These are phyloP conservation scores for Niveomyces coronatus DNA, from an alignment of 2,329 filamentous ascomycete genomes.

Conservation along the genomic window DNA sequence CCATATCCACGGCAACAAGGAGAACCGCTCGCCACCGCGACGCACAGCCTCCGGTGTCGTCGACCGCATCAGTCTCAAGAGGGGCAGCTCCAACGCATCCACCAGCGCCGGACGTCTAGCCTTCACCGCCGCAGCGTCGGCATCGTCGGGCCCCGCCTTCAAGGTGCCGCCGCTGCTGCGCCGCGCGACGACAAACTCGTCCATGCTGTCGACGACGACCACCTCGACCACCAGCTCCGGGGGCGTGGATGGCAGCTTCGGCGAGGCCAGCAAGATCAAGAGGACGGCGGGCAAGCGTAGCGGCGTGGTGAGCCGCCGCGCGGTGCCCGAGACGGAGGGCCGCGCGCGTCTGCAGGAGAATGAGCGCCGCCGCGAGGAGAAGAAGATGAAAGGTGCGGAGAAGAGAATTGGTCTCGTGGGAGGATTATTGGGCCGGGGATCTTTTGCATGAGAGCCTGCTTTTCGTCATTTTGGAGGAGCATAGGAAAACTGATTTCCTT, in stretches of 20 bases:
- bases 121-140: constrained; percentile 37
- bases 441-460: constrained; percentile 18
- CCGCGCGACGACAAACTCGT: constrained; percentile 59
- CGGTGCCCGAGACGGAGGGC: constrained; percentile 49
- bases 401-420: constrained; percentile 45
- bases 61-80: constrained; percentile 64
- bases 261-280: constrained; percentile 45
- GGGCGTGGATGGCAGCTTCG: constrained; percentile 24
- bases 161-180: constrained; percentile 62
- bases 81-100: constrained; percentile 32
- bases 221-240: constrained; percentile 9
- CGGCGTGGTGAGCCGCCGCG: constrained; percentile 46
- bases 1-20: constrained; percentile 31
- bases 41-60: constrained; percentile 41
- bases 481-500: background rate
- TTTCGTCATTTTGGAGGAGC: background rate
- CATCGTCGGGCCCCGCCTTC: constrained; percentile 37
- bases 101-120: constrained; percentile 36
- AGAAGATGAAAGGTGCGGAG: constrained; percentile 47
- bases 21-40: constrained; percentile 33
- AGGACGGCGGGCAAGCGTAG: constrained; percentile 51
- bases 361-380: constrained; percentile 48
- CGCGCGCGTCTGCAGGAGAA: constrained; percentile 43
- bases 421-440: constrained; percentile 46
- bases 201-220: constrained; percentile 25